phyloP scores from a whole-genome alignment of 2,329 filamentous ascomycete species.

The Aspergillus ustus region DNA sequence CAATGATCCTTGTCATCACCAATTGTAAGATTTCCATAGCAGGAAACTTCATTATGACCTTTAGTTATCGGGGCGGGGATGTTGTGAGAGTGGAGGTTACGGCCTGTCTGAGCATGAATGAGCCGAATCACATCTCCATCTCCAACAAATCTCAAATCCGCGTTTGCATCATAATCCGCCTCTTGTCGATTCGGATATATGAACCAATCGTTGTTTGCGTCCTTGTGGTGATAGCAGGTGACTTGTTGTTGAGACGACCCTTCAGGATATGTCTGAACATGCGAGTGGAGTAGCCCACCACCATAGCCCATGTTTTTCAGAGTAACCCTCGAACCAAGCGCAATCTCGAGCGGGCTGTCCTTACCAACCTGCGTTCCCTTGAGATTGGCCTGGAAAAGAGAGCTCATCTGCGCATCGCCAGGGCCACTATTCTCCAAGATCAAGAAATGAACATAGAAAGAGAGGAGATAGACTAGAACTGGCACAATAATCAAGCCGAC shows the following conservation, averaged over 20 bases:
- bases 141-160: conserved; percentile 73
- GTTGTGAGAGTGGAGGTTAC: conserved; percentile 94
- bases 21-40: conserved; percentile 92
- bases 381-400: conserved; percentile 96
- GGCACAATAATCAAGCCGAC: conserved; percentile 88
- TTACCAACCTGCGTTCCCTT: conserved; percentile 91
- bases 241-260: conserved; percentile 94
- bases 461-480: conserved; percentile 89
- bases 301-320: conserved; percentile 99
- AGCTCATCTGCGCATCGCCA: conserved; percentile 99
- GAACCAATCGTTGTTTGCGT: conserved; percentile 99
- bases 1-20: conserved; percentile 99
- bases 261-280: conserved; percentile 94
- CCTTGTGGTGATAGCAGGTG: conserved; percentile 99
- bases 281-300: conserved; percentile 92
- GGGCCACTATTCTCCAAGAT: conserved; percentile 93
- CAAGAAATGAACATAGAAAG: conserved; percentile 92
- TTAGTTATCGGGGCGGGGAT: conserved; percentile 89
- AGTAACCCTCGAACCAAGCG: conserved; percentile 84
- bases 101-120: conserved; percentile 92
- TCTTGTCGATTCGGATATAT: conserved; percentile 91
- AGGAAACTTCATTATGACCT: conserved; percentile 88
- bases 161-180: conserved; percentile 71
- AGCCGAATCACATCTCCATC: conserved; percentile 81
- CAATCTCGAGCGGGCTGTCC: conserved; percentile 91